Percentiles rank a stretch among this genome's conserved stretches.
These are phyloP conservation scores for Cryptosporidium baileyi DNA, from an alignment of 169 alveolate genomes.

Conservation along the genomic window DNA sequence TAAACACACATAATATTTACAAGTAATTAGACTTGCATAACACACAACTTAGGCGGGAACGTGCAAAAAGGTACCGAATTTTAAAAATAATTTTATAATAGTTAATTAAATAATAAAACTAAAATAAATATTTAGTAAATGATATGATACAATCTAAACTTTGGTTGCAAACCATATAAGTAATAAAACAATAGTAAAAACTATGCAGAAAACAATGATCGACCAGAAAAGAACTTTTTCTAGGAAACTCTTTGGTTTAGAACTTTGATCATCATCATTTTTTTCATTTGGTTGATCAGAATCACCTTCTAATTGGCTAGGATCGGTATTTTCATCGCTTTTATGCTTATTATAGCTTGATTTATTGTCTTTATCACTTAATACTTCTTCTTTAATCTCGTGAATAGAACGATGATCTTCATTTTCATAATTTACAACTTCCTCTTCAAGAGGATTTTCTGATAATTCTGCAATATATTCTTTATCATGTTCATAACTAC, in stretches of 20 bases:
- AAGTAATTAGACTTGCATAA: too few species aligned
- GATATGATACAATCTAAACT: constrained; percentile 6
- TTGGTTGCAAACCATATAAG: constrained; percentile 70
- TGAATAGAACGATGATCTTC: neutral
- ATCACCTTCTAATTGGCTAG: neutral
- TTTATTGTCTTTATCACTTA: neutral
- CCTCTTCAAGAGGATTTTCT: constrained; percentile 1
- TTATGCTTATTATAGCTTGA: neutral
- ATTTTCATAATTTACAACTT: neutral
- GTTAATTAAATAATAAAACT: too few species aligned
- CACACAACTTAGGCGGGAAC: neutral
- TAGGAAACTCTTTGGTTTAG: constrained; percentile 18
- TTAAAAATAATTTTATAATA: neutral
- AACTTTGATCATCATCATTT: neutral
- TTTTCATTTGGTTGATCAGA: neutral
- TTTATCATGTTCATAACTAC: neutral
- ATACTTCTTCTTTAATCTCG: neutral
- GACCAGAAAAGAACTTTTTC: constrained; percentile 69
- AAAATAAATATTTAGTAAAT: too few species aligned
- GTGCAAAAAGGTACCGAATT: neutral
- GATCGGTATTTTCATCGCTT: neutral
- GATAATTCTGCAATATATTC: neutral
- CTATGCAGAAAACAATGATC: constrained; percentile 41
- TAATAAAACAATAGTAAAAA: constrained; percentile 37
- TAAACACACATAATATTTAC: too few species aligned